Evolutionary conservation across 176 grass and related monocot species (phyloP).

Genomic region (Musa beccarii): DNA sequence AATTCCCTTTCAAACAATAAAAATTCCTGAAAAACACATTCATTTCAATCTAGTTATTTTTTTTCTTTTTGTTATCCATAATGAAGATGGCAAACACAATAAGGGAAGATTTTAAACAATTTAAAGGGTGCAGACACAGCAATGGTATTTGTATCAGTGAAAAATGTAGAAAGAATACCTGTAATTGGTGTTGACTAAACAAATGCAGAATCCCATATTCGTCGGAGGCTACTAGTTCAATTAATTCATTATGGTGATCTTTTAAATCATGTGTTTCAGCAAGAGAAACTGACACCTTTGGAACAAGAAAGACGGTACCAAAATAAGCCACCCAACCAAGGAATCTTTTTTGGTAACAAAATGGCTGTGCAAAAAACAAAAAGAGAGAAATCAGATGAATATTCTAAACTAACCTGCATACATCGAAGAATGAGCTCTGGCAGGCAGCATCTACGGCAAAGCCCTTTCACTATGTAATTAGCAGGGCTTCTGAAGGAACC

Average conservation of each 20-base stretch:
- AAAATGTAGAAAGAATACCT: slow-evolving; percentile 31
- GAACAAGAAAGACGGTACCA: slow-evolving; percentile 6
- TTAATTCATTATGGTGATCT: slow-evolving; percentile 48
- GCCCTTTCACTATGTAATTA: slow-evolving; percentile 66
- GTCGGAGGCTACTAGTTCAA: slow-evolving; percentile 78
- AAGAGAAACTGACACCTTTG: slow-evolving; percentile 67
- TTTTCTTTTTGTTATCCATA: not conserved
- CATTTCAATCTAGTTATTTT: not conserved
- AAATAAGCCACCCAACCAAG: not conserved
- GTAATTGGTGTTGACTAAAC: slow-evolving; percentile 89
- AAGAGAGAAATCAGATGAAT: not conserved
- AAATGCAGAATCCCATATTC: slow-evolving; percentile 71
- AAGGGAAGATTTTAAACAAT: not conserved
- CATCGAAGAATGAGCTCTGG: slow-evolving; percentile 86
- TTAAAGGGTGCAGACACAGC: not conserved
- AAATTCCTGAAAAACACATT: slow-evolving; percentile 50
- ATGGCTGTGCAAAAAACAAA: not conserved
- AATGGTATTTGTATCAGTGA: not conserved
- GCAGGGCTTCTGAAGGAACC: slow-evolving; percentile 46
- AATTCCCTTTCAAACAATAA: slow-evolving; percentile 77
- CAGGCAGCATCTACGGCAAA: slow-evolving; percentile 77
- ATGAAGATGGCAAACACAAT: not conserved
- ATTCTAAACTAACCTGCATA: slow-evolving; percentile 63
- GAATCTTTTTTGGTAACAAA: not conserved
- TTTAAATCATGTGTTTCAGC: slow-evolving; percentile 54